Conservation (phyloP, 192 early-diverging fungal species). For the Coemansia sp. region DNA sequence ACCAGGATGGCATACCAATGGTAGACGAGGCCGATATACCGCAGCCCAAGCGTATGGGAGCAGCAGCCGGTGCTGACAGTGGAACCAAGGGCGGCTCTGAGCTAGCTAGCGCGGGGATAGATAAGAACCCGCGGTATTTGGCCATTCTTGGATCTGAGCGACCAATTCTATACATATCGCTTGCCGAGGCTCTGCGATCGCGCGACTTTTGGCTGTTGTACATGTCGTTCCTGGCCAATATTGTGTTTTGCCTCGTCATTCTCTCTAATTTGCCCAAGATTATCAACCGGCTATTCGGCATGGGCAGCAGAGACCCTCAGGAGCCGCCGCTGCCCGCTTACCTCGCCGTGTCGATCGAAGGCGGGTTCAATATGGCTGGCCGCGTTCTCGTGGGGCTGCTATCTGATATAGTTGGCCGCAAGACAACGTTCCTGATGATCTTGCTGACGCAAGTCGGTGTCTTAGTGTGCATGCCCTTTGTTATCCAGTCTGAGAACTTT, state of each 20-base stretch:
- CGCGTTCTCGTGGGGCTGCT: constrained; percentile 57
- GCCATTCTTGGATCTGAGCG: constrained; percentile 1
- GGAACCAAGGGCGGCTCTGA: not conserved
- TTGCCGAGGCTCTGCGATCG: constrained; percentile 58
- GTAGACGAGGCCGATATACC: constrained; percentile 14
- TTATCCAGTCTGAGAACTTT: constrained; percentile 60
- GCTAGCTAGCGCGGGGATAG: not conserved
- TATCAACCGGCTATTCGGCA: constrained; percentile 59
- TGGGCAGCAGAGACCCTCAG: constrained; percentile 32
- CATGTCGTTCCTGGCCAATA: constrained; percentile 63
- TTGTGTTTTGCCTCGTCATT: constrained; percentile 63
- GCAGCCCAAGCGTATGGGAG: not conserved
- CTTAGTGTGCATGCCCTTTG: constrained; percentile 60
- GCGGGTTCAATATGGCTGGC: constrained; percentile 65
- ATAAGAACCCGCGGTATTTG: constrained; percentile 1
- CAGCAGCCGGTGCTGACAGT: not conserved
- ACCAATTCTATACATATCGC: constrained; percentile 55
- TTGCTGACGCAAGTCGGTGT: constrained; percentile 60
- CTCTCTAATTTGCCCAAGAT: constrained; percentile 63
- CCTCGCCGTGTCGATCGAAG: constrained; percentile 62
- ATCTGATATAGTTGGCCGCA: constrained; percentile 66
- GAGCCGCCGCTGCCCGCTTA: constrained; percentile 35
- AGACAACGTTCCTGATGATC: constrained; percentile 64
- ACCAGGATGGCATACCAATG: constrained; percentile 65
- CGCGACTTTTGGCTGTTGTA: constrained; percentile 68